Percentiles rank a stretch among this genome's conserved stretches.
These are phyloP conservation scores for Schoenoplectus tabernaemontani DNA, from an alignment of 202 grass and related monocot genomes.

Conservation along the genomic window DNA sequence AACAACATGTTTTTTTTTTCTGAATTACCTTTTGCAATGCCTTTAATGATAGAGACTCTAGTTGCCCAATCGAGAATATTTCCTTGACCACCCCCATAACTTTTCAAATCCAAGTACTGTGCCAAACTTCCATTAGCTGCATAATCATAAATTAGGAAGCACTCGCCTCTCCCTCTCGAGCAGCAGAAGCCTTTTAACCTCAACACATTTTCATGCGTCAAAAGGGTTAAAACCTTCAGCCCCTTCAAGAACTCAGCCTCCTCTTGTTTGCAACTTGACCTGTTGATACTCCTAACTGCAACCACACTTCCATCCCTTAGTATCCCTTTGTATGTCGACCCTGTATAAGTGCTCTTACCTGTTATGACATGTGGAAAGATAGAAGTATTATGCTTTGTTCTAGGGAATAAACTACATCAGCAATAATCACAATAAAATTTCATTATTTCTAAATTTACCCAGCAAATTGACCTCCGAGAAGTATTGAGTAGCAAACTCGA, in stretches of 20 bases:
- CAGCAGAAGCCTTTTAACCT: slow-evolving; percentile 84
- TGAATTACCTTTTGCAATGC: slow-evolving; percentile 74
- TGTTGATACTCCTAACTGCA: slow-evolving; percentile 82
- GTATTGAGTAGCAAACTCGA: slow-evolving; percentile 90
- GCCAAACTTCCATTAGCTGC: slow-evolving; percentile 61
- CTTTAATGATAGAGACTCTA: slow-evolving; percentile 78
- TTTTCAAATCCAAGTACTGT: slow-evolving; percentile 51
- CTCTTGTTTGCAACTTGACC: slow-evolving; percentile 94
- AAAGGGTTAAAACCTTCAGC: slow-evolving; percentile 55
- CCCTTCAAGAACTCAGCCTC: slow-evolving; percentile 86
- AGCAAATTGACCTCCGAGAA: slow-evolving; percentile 89
- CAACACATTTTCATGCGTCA: slow-evolving; percentile 84
- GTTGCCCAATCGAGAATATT: slow-evolving; percentile 75
- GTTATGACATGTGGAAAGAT: not conserved
- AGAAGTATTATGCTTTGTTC: not conserved
- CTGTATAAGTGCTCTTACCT: slow-evolving; percentile 66
- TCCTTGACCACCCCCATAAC: slow-evolving; percentile 14
- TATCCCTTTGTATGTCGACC: slow-evolving; percentile 69
- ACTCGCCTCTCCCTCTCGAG: slow-evolving; percentile 74
- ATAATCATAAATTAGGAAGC: slow-evolving; percentile 82
- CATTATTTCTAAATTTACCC: slow-evolving; percentile 15
- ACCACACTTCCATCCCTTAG: slow-evolving; percentile 67
- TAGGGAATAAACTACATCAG: not conserved
- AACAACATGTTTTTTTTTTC: not conserved
- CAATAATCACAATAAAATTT: not conserved